Conservation (phyloP, 2,329 filamentous ascomycete species). For the Ophidiomyces ophidiicola region DNA sequence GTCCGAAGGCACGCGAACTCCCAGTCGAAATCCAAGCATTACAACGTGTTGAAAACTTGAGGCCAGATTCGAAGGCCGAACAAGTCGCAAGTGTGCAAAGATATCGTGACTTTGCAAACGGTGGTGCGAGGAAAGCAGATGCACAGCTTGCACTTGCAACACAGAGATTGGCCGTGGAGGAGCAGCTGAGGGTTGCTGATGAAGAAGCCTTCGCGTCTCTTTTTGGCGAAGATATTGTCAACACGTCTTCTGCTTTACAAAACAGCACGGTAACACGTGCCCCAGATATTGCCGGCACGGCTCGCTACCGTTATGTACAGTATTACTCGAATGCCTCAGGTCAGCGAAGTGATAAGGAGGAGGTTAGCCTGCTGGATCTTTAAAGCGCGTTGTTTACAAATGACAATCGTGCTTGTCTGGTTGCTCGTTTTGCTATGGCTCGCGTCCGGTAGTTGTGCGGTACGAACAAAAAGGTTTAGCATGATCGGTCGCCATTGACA, state of each 20-base stretch:
- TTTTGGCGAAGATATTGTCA: slow-evolving; percentile 12
- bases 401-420: neutral
- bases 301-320: slow-evolving; percentile 8
- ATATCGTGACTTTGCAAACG: slow-evolving; percentile 24
- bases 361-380: slow-evolving; percentile 12
- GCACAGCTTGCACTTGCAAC: slow-evolving; percentile 16
- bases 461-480: too few relatives aligned
- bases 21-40: neutral
- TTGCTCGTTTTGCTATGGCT: slow-evolving; percentile 4
- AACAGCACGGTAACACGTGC: neutral
- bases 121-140: slow-evolving; percentile 23
- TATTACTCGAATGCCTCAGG: slow-evolving; percentile 6
- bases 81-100: slow-evolving; percentile 14
- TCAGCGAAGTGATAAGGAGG: neutral
- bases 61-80: slow-evolving; percentile 2
- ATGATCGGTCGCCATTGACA: too few relatives aligned
- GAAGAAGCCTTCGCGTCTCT: slow-evolving; percentile 15
- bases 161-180: slow-evolving; percentile 11
- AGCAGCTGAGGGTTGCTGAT: slow-evolving; percentile 15
- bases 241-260: neutral
- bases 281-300: slow-evolving; percentile 2
- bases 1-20: slow-evolving; percentile 4
- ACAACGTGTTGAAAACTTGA: neutral
- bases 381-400: neutral
- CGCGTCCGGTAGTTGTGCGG: too few relatives aligned